Conservation (phyloP, 2,329 filamentous ascomycete species). For the Aspergillus brunneoviolaceus region DNA sequence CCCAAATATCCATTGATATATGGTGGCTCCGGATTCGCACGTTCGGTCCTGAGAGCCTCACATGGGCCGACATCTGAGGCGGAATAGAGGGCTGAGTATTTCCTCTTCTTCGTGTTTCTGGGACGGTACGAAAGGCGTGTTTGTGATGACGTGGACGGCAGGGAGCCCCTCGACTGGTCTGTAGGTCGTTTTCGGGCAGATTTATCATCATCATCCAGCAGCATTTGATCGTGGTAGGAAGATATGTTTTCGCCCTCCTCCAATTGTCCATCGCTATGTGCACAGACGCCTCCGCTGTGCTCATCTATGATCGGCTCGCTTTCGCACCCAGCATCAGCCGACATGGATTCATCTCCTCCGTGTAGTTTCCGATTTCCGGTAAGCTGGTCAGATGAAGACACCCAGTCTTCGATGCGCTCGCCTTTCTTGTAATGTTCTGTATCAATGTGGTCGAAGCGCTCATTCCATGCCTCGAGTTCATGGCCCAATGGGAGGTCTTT, state of each 20-base stretch:
- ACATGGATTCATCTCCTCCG: conserved; percentile 3
- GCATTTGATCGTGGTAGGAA: conserved; percentile 9
- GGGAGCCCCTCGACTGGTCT: background rate
- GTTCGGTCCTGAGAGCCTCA: background rate
- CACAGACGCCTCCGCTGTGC: conserved; percentile 16
- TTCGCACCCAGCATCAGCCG: conserved; percentile 2
- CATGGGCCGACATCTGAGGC: background rate
- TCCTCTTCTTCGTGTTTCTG: conserved; percentile 16
- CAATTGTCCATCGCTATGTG: conserved; percentile 8
- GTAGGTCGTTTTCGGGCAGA: background rate
- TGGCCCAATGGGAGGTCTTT: conserved; percentile 54
- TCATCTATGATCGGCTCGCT: conserved; percentile 9
- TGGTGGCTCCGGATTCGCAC: conserved; percentile 12
- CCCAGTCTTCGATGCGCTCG: conserved; percentile 35
- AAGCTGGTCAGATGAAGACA: conserved; percentile 26
- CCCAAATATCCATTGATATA: background rate
- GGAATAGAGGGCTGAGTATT: conserved; percentile 6
- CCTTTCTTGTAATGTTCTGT: conserved; percentile 47
- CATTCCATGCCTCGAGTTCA: conserved; percentile 58
- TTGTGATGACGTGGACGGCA: background rate
- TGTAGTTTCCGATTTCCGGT: conserved; percentile 21
- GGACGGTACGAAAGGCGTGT: background rate
- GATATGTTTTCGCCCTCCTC: conserved; percentile 4
- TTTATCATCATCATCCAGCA: conserved; percentile 2
- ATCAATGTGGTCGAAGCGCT: conserved; percentile 73